phyloP scores from a whole-genome alignment of 2,329 filamentous ascomycete genomes.

The Metarhizium rileyi region DNA sequence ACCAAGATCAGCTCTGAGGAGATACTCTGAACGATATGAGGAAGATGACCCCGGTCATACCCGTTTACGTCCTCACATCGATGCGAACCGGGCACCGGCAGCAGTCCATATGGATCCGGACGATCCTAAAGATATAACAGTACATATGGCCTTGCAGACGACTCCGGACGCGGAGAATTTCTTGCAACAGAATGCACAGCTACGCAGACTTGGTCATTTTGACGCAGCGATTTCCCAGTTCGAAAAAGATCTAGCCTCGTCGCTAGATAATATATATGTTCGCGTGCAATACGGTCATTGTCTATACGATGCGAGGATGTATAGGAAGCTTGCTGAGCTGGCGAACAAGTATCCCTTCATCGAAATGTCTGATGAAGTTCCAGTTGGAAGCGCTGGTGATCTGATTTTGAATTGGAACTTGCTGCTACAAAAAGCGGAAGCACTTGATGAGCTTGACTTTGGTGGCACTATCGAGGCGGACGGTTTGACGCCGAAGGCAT shows the following conservation, averaged over 20 bases:
- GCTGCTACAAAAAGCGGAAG: background rate
- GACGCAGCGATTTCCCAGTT: slow-evolving; percentile 1
- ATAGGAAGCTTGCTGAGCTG: background rate
- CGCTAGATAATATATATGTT: slow-evolving; percentile 1
- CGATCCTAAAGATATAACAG: slow-evolving; percentile 1
- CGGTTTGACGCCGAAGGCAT: background rate
- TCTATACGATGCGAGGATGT: background rate
- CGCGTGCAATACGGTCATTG: slow-evolving; percentile 3
- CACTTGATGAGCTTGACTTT: background rate
- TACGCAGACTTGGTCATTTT: slow-evolving; percentile 4
- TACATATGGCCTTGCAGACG: slow-evolving; percentile 2
- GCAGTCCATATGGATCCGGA: background rate
- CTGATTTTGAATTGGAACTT: slow-evolving; percentile 1
- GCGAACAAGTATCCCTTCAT: background rate
- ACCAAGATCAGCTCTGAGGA: too few species aligned
- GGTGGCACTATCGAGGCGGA: background rate
- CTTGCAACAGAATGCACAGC: background rate
- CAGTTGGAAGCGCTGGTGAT: background rate
- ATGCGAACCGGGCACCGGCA: background rate
- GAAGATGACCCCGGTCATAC: too few species aligned
- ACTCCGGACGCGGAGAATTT: background rate
- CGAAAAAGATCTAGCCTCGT: background rate
- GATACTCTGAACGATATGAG: too few species aligned
- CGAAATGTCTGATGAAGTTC: background rate
- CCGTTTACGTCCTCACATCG: too few species aligned